Percentiles rank a stretch among this genome's conserved stretches.
Evolutionary conservation across 1,139 yeast species (phyloP).

Genomic region (Pichia sp.): DNA sequence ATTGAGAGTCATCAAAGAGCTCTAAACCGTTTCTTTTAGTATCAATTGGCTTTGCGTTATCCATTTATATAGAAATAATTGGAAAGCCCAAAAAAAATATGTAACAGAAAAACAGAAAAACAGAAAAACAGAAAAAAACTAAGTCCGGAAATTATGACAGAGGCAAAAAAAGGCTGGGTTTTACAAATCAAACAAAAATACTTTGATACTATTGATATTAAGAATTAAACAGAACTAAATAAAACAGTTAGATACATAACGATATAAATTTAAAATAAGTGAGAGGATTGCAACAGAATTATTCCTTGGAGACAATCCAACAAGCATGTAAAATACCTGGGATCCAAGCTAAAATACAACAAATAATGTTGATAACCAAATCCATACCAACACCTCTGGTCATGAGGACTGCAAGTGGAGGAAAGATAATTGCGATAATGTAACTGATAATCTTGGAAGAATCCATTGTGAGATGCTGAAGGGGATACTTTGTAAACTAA

Average conservation of each 20-base stretch:
- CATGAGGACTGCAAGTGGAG: slow-evolving; percentile 71
- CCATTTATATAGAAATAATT: background rate
- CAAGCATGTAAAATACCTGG: slow-evolving; percentile 74
- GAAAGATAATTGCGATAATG: slow-evolving; percentile 48
- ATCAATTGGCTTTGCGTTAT: background rate
- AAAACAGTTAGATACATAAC: background rate
- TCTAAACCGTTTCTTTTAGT: background rate
- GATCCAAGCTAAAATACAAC: slow-evolving; percentile 62
- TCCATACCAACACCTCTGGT: slow-evolving; percentile 56
- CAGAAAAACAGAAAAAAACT: too few relatives aligned
- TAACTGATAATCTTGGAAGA: slow-evolving; percentile 15
- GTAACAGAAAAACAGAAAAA: too few relatives aligned
- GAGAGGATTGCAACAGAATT: background rate
- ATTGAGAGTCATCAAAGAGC: background rate
- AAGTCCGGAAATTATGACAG: too few relatives aligned
- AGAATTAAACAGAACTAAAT: background rate
- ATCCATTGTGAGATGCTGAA: slow-evolving; percentile 11
- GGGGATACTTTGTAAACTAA: too few relatives aligned
- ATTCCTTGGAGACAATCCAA: slow-evolving; percentile 40
- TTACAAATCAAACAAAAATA: too few relatives aligned
- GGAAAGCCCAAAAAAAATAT: background rate
- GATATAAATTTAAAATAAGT: background rate
- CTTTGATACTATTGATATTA: background rate
- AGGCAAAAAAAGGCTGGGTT: too few relatives aligned
- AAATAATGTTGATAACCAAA: slow-evolving; percentile 55